A percentile compares a stretch with the other conserved stretches of the same genome.
Evolutionary conservation across 2,329 filamentous ascomycete genomes (phyloP).

Genomic region (Alternaria sp.): DNA sequence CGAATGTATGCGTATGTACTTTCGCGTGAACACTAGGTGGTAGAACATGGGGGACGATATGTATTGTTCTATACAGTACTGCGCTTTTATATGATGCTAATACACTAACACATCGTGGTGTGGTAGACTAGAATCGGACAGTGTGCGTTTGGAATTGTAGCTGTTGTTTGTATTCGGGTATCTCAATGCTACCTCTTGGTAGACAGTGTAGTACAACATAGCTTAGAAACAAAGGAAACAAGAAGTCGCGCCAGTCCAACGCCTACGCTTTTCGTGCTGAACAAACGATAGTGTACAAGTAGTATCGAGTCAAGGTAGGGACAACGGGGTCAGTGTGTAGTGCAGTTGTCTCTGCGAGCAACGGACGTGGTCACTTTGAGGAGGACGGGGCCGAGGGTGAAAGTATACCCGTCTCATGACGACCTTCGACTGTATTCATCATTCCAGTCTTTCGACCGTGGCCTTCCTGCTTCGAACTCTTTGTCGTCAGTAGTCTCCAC

Average conservation of each 20-base stretch:
- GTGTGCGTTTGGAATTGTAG: background rate
- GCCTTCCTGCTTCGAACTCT: slow-evolving; percentile 7
- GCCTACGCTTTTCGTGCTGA: background rate
- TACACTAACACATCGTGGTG: background rate
- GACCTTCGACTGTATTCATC: background rate
- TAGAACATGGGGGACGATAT: too few relatives aligned
- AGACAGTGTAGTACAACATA: background rate
- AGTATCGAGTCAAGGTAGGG: background rate
- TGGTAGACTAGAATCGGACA: background rate
- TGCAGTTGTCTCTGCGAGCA: background rate
- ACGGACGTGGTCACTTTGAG: background rate
- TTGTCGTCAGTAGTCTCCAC: slow-evolving; percentile 32
- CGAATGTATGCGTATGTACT: too few relatives aligned
- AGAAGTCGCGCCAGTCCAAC: background rate
- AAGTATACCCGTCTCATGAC: background rate
- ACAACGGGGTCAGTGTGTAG: background rate
- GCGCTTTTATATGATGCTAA: background rate
- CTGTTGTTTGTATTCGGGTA: background rate
- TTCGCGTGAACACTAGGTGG: too few relatives aligned
- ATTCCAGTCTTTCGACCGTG: slow-evolving; percentile 18
- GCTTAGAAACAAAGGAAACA: background rate
- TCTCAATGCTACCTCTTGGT: background rate
- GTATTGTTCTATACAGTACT: background rate
- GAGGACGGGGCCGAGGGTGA: background rate
- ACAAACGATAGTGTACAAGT: background rate